Evolutionary conservation across 2,329 filamentous ascomycete species (phyloP).

Genomic region (Talaromyces sp.): DNA sequence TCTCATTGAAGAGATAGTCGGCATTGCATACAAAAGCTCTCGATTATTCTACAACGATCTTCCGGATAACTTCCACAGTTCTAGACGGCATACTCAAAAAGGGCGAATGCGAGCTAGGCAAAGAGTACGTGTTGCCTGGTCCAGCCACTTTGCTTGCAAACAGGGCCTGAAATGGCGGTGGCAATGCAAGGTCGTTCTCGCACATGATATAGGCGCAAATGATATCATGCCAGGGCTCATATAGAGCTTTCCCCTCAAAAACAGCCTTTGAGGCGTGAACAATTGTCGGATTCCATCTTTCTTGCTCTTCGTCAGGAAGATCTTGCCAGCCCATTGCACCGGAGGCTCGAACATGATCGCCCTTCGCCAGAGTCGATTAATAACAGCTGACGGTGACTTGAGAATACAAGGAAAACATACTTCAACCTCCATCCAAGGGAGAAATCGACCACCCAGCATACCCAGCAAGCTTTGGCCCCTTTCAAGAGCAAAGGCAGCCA

Average conservation of each 20-base stretch:
- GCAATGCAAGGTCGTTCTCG: background rate
- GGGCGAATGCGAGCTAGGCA: background rate
- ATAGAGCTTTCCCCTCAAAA: background rate
- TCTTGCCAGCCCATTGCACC: background rate
- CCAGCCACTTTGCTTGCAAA: background rate
- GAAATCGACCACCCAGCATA: background rate
- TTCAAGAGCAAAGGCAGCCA: background rate
- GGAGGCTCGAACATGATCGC: background rate
- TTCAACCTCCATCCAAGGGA: background rate
- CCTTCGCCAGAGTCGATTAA: background rate
- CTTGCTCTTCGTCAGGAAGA: background rate
- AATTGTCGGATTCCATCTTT: background rate
- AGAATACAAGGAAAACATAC: background rate
- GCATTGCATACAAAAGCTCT: conserved; percentile 26
- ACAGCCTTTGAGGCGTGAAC: background rate
- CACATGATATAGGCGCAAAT: background rate
- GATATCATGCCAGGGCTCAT: background rate
- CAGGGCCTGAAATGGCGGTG: background rate
- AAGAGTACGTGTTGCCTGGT: background rate
- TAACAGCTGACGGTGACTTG: background rate
- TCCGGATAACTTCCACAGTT: background rate
- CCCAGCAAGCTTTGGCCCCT: background rate
- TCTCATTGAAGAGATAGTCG: conserved; percentile 36
- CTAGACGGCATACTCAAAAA: background rate
- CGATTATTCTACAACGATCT: background rate